Conservation (phyloP, 306 rosid species). For the Calophaca sinica region DNA sequence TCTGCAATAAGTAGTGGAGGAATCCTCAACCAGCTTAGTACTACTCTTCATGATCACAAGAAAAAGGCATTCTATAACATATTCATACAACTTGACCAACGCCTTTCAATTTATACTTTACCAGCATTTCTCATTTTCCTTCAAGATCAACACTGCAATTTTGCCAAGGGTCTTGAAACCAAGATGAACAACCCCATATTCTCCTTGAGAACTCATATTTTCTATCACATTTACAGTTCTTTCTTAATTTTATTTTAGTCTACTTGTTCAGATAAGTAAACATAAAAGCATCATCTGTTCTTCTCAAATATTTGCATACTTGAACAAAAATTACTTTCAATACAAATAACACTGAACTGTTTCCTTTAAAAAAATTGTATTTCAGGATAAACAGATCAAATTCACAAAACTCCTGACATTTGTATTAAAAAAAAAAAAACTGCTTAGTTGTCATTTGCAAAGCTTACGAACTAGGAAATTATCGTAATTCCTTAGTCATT, state of each 20-base stretch:
- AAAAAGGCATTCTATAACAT: constrained; percentile 11
- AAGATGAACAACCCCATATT: not conserved
- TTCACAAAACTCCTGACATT: too few species aligned
- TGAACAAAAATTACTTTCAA: constrained; percentile 9
- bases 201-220: not conserved
- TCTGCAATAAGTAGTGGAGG: not conserved
- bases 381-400: not conserved
- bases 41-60: constrained; percentile 30
- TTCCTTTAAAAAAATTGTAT: too few species aligned
- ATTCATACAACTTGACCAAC: constrained; percentile 4
- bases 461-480: not conserved
- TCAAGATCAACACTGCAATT: not conserved
- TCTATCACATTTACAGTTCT: not conserved
- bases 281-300: not conserved
- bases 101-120: not conserved
- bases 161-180: not conserved
- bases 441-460: not conserved
- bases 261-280: not conserved
- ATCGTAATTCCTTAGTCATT: constrained; percentile 26
- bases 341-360: too few species aligned
- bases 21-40: constrained; percentile 16
- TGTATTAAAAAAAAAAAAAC: too few species aligned
- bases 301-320: constrained; percentile 6
- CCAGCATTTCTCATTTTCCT: constrained; percentile 18
- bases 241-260: not conserved